phyloP scores from a whole-genome alignment of 139 green algal species.

The Coelastrella sp. region DNA sequence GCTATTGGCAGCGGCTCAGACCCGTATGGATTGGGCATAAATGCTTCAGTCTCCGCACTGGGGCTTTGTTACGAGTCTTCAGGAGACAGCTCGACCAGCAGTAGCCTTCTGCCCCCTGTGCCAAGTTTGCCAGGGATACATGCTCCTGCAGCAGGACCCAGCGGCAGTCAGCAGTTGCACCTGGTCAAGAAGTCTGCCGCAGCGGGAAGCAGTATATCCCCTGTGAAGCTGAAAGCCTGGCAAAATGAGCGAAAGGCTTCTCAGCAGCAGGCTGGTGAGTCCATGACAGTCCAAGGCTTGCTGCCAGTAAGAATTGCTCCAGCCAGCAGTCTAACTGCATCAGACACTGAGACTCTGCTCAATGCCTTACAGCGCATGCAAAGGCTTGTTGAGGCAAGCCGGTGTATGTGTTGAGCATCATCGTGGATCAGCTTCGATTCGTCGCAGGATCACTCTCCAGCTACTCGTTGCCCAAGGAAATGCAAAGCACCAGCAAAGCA shows the following conservation, averaged over 20 bases:
- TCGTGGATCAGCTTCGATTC: neutral
- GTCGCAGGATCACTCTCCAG: neutral
- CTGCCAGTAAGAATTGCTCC: neutral
- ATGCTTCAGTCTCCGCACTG: neutral
- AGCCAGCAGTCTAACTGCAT: neutral
- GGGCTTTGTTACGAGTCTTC: conserved; percentile 1
- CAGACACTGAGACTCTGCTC: neutral
- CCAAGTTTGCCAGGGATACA: conserved; percentile 1
- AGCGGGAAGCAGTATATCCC: neutral
- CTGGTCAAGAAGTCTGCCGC: neutral
- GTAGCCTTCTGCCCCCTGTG: conserved; percentile 19
- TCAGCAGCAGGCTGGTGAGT: conserved; percentile 10
- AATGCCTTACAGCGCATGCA: no score
- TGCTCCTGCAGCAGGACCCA: neutral
- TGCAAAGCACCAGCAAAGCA: neutral
- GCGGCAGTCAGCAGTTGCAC: neutral
- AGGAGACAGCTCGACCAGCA: conserved; percentile 13
- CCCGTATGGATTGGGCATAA: neutral
- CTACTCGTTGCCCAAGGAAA: neutral
- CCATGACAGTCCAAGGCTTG: neutral
- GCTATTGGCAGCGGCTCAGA: neutral
- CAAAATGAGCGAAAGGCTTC: neutral
- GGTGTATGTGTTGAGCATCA: neutral
- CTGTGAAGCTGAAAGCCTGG: neutral
- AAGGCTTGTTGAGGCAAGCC: no score